Percentiles rank a stretch among this genome's conserved stretches.
Evolutionary conservation across 2,329 filamentous ascomycete species (phyloP).

Genomic region (Chrysosporium keratinophilum): DNA sequence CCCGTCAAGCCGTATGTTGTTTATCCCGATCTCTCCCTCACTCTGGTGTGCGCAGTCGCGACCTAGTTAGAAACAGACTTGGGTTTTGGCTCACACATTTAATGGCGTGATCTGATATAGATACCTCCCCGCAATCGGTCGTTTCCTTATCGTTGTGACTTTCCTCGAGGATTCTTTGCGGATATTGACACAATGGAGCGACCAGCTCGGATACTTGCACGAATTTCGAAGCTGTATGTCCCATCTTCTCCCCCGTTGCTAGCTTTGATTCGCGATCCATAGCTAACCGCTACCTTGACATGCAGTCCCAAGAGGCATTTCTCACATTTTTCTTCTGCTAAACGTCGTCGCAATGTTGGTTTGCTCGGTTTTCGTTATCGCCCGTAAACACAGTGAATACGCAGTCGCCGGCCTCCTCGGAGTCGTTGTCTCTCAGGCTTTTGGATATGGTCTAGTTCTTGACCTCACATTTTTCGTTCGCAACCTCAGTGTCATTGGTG

Average conservation of each 20-base stretch:
- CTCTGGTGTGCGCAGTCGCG: conserved; percentile 4
- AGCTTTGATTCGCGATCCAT: not conserved
- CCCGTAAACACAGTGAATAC: conserved; percentile 84
- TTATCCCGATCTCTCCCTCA: conserved; percentile 9
- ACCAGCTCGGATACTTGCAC: conserved; percentile 85
- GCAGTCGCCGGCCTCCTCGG: conserved; percentile 81
- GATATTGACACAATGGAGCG: conserved; percentile 94
- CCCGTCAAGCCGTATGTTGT: conserved; percentile 81
- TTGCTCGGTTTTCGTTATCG: conserved; percentile 79
- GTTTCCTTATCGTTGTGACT: conserved; percentile 95
- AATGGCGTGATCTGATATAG: conserved; percentile 39
- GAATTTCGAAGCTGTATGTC: conserved; percentile 85
- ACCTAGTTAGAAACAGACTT: not conserved
- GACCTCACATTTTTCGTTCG: conserved; percentile 99
- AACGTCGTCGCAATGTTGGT: conserved; percentile 82
- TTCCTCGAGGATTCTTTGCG: conserved; percentile 94
- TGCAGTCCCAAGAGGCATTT: conserved; percentile 74
- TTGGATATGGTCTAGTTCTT: conserved; percentile 96
- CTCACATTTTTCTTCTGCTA: conserved; percentile 80
- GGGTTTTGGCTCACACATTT: not conserved
- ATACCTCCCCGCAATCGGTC: conserved; percentile 87
- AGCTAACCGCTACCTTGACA: not conserved
- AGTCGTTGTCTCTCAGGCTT: conserved; percentile 84
- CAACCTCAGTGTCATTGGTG: conserved; percentile 94
- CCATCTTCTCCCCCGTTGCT: not conserved